Conservation (phyloP, 2,329 filamentous ascomycete species). For the Verticillium klebahnii region DNA sequence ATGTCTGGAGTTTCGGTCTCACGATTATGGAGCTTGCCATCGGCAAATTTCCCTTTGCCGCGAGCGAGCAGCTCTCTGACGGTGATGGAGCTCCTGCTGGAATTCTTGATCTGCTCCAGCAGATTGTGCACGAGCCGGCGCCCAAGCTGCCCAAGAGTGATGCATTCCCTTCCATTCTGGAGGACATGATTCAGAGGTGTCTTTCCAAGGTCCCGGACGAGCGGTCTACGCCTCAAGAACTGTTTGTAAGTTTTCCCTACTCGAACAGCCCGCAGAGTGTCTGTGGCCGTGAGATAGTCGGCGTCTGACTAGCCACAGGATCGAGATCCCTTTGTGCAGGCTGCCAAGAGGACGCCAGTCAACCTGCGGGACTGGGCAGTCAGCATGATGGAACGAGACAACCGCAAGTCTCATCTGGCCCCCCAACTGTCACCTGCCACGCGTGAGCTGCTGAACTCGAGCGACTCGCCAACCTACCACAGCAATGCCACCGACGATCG, state of each 20-base stretch:
- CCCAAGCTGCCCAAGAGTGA: constrained; percentile 94
- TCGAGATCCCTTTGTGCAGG: constrained; percentile 89
- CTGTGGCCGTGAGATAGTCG: background rate
- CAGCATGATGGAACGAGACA: constrained; percentile 88
- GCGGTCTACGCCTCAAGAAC: constrained; percentile 85
- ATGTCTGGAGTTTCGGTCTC: constrained; percentile 97
- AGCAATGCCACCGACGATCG: constrained; percentile 38
- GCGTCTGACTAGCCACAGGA: constrained; percentile 52
- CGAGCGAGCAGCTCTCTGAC: constrained; percentile 66
- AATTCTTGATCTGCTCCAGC: constrained; percentile 91
- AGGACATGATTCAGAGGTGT: constrained; percentile 97
- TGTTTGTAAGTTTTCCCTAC: constrained; percentile 64
- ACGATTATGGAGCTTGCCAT: constrained; percentile 97
- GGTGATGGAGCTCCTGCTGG: constrained; percentile 82
- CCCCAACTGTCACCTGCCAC: constrained; percentile 76
- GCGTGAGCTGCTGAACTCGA: constrained; percentile 66
- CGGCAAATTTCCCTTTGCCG: constrained; percentile 90
- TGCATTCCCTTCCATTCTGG: constrained; percentile 89
- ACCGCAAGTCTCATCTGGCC: constrained; percentile 88
- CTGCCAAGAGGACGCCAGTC: constrained; percentile 93
- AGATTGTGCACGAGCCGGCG: constrained; percentile 94
- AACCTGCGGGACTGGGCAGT: constrained; percentile 92
- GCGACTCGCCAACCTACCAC: constrained; percentile 51
- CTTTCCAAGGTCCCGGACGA: constrained; percentile 84
- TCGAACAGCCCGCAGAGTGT: background rate